Percentiles rank a stretch among this genome's conserved stretches.
Evolutionary conservation across 768 basidiomycete genomes (phyloP).

Genomic region (Suillus brevipes): DNA sequence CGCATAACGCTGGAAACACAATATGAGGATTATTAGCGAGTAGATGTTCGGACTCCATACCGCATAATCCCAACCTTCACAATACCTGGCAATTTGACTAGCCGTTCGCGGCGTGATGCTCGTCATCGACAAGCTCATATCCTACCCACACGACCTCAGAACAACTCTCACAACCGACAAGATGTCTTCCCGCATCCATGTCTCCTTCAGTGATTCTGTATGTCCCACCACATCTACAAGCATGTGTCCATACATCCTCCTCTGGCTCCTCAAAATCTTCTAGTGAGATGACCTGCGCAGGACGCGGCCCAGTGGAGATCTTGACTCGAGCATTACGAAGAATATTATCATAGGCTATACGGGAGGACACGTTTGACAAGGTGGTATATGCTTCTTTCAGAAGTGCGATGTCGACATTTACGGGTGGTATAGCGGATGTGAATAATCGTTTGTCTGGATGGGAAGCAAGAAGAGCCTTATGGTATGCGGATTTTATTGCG

Average conservation of each 20-base stretch:
- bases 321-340: constrained; percentile 14
- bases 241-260: constrained; percentile 51
- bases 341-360: constrained; percentile 51
- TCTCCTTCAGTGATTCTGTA: constrained; percentile 59
- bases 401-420: constrained; percentile 47
- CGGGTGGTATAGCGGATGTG: constrained; percentile 25
- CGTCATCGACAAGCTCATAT: constrained; percentile 56
- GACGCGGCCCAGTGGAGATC: constrained; percentile 47
- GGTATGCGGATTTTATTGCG: constrained; percentile 73
- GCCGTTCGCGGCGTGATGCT: constrained; percentile 6
- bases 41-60: not conserved
- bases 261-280: constrained; percentile 60
- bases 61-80: not conserved
- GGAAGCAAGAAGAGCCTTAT: constrained; percentile 56
- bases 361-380: constrained; percentile 50
- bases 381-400: constrained; percentile 69
- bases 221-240: constrained; percentile 72
- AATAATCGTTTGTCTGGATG: constrained; percentile 63
- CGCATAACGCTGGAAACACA: not conserved
- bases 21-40: not conserved
- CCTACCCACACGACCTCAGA: constrained; percentile 88
- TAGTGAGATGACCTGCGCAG: constrained; percentile 76
- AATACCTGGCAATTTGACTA: not conserved
- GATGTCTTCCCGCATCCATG: constrained; percentile 71
- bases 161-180: constrained; percentile 71